Evolutionary conservation across 1,139 yeast genomes (phyloP), one percentile per base, ranked within the genome.

Genomic region (Taphrina deformans): DNA sequence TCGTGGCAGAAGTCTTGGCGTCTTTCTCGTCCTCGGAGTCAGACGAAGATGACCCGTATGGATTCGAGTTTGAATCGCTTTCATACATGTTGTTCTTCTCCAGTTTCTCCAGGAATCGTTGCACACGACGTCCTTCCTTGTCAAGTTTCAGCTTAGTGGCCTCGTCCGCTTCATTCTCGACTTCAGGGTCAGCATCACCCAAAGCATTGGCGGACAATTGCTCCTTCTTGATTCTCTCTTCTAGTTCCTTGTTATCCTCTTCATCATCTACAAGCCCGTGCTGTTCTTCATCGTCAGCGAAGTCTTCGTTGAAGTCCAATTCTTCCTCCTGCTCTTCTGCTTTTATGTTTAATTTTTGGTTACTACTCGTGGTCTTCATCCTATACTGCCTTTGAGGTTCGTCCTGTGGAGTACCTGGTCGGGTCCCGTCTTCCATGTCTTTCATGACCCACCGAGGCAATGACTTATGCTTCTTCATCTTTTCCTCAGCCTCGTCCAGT

Each of bases 211-310:
- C 97, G 67, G 85, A 83, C 69, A 90, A 81, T 93, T 89, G 91
- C 76, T 93, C 98, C 71, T 84, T 87, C 76, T 92, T 93, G 74
- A 93, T 87, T 72, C 91, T 87, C 69, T 83, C 84, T 75, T 93
- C 97, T 46, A 92, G 88, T 70, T 91, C 88, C 74, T 88, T 91
- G 74, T 90, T 89, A 73, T 93, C 99, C 72, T 90, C 96, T 73
- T 93, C 99, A 67, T 92, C 91, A 61, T 97, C 98, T 73, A 93
- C 99, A 83, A 93, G 86, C 67, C 92, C 89, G 31, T 99, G 99
- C 0, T 98, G 98, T 75, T 93, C 99, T 77, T 93, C 99, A 75
- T 93, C 99, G 76, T 93, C 99, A 24, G 96, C 98, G 77, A 93
- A 93, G 74, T 92, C 98, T 74, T 93, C 99, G 70, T 93, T 97